These are phyloP conservation scores for Aspergillus sp. DNA, from an alignment of 2,329 filamentous ascomycete species.

Conservation along the genomic window DNA sequence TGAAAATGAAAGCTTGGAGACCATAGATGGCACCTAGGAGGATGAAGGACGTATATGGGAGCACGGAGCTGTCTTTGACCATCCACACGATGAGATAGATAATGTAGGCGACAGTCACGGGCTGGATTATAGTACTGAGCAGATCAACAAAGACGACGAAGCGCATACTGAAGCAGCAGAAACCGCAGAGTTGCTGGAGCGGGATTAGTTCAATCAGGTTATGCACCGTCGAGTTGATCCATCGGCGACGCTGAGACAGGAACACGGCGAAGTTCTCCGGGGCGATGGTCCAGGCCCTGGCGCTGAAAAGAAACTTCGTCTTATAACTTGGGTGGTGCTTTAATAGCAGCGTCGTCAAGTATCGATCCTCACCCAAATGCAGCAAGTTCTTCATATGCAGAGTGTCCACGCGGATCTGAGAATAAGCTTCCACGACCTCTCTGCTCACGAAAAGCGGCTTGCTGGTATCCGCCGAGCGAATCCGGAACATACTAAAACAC, in stretches of 20 bases:
- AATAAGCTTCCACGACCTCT: constrained; percentile 79
- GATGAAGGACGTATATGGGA: constrained; percentile 82
- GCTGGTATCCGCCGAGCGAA: constrained; percentile 85
- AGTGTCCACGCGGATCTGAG: constrained; percentile 91
- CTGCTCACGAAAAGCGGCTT: constrained; percentile 94
- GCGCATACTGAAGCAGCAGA: constrained; percentile 99
- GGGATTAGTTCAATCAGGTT: constrained; percentile 94
- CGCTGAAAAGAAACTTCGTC: constrained; percentile 91
- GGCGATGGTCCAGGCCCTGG: constrained; percentile 94
- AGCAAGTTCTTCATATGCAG: constrained; percentile 98
- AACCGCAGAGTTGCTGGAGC: constrained; percentile 88
- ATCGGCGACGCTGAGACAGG: constrained; percentile 94
- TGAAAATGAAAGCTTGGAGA: constrained; percentile 94
- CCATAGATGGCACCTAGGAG: constrained; percentile 93
- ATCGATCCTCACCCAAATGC: constrained; percentile 95
- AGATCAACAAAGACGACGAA: constrained; percentile 95
- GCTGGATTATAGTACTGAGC: constrained; percentile 83
- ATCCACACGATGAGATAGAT: constrained; percentile 77
- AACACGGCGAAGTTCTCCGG: constrained; percentile 92
- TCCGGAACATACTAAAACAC: constrained; percentile 99
- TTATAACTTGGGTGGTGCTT: constrained; percentile 92
- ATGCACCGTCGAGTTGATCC: constrained; percentile 99
- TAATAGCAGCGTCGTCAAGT: constrained; percentile 85
- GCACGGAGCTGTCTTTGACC: constrained; percentile 49
- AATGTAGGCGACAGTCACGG: constrained; percentile 83